Percentiles rank a stretch among this genome's conserved stretches.
Evolutionary conservation across 2,329 filamentous ascomycete species (phyloP).

Genomic region (Hymenotorrendiella dingleyae): DNA sequence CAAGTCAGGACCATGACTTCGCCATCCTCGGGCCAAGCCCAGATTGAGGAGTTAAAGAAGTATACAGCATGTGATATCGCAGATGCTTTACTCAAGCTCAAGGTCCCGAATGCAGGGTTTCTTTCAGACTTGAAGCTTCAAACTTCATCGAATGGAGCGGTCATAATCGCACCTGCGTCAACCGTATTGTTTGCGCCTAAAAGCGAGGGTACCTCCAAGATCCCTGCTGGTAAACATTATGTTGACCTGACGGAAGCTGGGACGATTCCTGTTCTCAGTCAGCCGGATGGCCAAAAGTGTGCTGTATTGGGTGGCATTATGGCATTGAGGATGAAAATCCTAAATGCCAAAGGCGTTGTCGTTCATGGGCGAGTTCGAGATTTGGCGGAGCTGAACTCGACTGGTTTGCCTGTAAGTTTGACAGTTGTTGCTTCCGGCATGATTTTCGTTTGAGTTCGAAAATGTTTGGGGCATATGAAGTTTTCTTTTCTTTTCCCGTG

Average conservation of each 20-base stretch:
- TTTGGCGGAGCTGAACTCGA: constrained; percentile 50
- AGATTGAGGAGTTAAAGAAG: constrained; percentile 20
- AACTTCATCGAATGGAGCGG: constrained; percentile 17
- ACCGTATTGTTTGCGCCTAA: constrained; percentile 52
- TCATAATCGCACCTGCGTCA: constrained; percentile 42
- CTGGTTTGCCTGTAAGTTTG: constrained; percentile 48
- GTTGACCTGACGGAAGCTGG: constrained; percentile 56
- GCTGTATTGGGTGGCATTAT: constrained; percentile 74
- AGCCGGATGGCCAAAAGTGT: constrained; percentile 59
- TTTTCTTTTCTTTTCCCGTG: no score
- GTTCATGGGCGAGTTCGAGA: constrained; percentile 65
- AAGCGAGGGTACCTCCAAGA: constrained; percentile 39
- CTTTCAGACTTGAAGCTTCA: constrained; percentile 49
- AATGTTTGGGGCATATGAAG: no score
- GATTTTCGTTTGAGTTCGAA: no score
- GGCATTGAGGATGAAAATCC: constrained; percentile 60
- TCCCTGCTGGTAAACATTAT: constrained; percentile 58
- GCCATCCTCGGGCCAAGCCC: constrained; percentile 4
- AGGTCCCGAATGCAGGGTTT: constrained; percentile 60
- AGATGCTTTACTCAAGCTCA: constrained; percentile 66
- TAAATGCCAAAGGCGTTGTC: constrained; percentile 56
- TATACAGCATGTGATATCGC: constrained; percentile 56
- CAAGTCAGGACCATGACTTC: background rate
- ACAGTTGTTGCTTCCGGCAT: constrained; percentile 2
- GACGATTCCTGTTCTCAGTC: constrained; percentile 61